Base-by-base conservation (phyloP, 2,329 filamentous ascomycete genomes). In the Trichoderma atroviride region DNA sequence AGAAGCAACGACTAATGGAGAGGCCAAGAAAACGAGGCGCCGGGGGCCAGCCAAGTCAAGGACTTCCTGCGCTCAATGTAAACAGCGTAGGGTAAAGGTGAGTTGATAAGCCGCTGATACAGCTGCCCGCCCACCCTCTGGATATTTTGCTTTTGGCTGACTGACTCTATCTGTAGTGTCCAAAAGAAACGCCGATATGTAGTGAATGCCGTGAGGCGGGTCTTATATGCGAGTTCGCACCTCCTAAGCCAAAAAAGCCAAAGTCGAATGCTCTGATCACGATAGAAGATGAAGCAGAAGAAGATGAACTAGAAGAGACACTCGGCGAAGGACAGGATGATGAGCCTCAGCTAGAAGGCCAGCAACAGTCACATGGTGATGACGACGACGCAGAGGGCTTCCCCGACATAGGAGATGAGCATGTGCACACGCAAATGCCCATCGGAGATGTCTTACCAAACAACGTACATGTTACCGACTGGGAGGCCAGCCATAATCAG, bases 121-220 rank as follows among this genome's bases (percentile, higher is more conserved):
- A 27, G 22, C n/a, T 24, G 47, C 10, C n/a, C 22, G 47, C 10
- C n/a, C 2, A 22, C 4, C 4, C 13, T 35, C 13, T 9, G 16
- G 16, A 13, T 11, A 31, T n/a, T 9, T 29, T 14, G 33, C 7
- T 43, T 43, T 19, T 33, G 56, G 61, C 71, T 79, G 66, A 79
- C 70, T 11, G 16, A 3, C 9, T n/a, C 19, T 4, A 22, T 13
- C 16, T 27, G 83, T 24, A 84, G 81, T 85, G 83, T 56, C 78
- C 82, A 13, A 80, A 77, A 58, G 78, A 79, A 53, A 78, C 75
- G 50, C 83, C 83, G 4, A 73, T 73, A 1, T 85, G 83, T 70
- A 74, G 74, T 7, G 77, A 78, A 47, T 85, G 83, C 31, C 66
- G 76, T 27, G 71, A 73, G 7, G 69, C 73, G 5, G 77, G 77